Percentiles rank a stretch among this genome's conserved stretches.
These are phyloP conservation scores for Dipteronia sinensis DNA, from an alignment of 345 rosid genomes.

Conservation along the genomic window DNA sequence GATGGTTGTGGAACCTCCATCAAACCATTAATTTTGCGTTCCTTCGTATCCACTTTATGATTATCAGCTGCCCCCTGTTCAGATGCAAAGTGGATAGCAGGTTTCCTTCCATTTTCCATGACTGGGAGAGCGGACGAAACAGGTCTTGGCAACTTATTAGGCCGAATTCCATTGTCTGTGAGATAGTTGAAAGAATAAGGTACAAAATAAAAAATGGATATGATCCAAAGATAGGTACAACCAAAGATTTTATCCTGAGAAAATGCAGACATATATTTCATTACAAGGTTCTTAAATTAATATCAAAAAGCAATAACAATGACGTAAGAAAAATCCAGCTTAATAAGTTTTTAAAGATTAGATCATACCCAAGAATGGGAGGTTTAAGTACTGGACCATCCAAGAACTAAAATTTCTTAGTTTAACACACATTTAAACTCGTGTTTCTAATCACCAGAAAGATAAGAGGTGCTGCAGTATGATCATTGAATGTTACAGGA, in stretches of 20 bases:
- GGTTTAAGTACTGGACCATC: constrained; percentile 20
- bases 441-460: constrained; percentile 28
- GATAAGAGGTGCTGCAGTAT: constrained; percentile 21
- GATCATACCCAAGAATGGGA: constrained; percentile 23
- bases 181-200: constrained; percentile 31
- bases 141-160: constrained; percentile 51
- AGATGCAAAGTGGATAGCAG: constrained; percentile 24
- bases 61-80: constrained; percentile 29
- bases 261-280: not conserved
- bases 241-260: constrained; percentile 4
- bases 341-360: constrained; percentile 3
- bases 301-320: constrained; percentile 2
- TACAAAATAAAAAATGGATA: constrained; percentile 15
- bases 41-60: constrained; percentile 37
- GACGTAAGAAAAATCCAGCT: constrained; percentile 13
- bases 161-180: constrained; percentile 49
- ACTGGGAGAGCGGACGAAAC: constrained; percentile 30
- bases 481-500: constrained; percentile 24
- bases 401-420: constrained; percentile 16
- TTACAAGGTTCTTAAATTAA: not conserved
- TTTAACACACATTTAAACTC: not conserved
- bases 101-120: constrained; percentile 47
- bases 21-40: constrained; percentile 49
- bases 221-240: constrained; percentile 1
- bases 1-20: constrained; percentile 28